Conservation (phyloP, 805 yeast genomes). For the Blastobotrys mokoenaii region DNA sequence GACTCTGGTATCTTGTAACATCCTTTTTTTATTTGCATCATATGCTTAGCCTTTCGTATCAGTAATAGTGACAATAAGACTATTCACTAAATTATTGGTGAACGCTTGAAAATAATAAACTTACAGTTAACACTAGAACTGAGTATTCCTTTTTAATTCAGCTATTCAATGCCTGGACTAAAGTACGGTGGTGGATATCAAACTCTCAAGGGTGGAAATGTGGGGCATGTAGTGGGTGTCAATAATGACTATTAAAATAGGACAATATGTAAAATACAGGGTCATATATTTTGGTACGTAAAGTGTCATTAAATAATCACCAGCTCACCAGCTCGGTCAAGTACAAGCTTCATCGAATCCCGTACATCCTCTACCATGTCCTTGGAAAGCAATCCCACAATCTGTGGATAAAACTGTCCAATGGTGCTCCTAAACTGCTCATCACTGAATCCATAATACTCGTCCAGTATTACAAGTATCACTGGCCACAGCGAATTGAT, state of each 20-base stretch:
- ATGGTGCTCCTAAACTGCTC: slow-evolving; percentile 25
- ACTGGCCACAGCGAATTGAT: slow-evolving; percentile 88
- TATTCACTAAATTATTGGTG: no score
- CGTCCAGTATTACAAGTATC: slow-evolving; percentile 77
- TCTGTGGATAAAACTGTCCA: slow-evolving; percentile 23
- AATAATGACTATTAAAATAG: no score
- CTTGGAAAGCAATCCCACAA: slow-evolving; percentile 28
- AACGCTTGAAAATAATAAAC: no score
- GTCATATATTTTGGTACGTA: background rate
- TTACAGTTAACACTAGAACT: no score
- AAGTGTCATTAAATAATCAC: slow-evolving; percentile 3
- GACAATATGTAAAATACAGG: background rate
- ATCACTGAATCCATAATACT: slow-evolving; percentile 65
- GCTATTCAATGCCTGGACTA: no score
- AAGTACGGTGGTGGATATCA: no score
- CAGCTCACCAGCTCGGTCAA: slow-evolving; percentile 43
- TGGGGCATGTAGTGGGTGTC: no score
- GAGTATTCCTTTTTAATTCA: no score
- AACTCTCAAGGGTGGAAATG: no score
- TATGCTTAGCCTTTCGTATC: no score
- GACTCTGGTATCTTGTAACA: slow-evolving; percentile 61
- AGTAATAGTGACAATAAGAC: background rate
- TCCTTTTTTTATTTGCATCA: no score
- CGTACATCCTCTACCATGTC: slow-evolving; percentile 30
- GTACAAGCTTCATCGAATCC: slow-evolving; percentile 26